Conservation (phyloP, 2,329 filamentous ascomycete species). For the Trichophaea hybrida region DNA sequence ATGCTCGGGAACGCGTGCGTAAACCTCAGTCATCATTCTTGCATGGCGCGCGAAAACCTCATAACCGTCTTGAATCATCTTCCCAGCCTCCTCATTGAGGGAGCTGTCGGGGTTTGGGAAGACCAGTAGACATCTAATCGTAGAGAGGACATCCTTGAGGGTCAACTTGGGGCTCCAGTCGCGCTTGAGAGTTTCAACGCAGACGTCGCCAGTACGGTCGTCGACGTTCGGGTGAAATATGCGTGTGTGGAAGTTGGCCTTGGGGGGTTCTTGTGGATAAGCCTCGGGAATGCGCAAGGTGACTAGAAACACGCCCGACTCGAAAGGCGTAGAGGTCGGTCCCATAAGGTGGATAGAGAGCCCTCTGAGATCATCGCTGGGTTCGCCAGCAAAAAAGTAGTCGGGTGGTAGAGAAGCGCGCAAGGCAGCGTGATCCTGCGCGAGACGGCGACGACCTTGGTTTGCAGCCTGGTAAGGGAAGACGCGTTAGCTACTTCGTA, state of each 20-base stretch:
- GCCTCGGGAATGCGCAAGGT: slow-evolving; percentile 23
- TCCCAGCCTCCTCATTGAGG: slow-evolving; percentile 26
- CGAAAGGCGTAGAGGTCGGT: slow-evolving; percentile 26
- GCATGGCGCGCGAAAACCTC: slow-evolving; percentile 24
- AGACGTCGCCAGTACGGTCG: slow-evolving; percentile 26
- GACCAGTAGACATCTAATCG: slow-evolving; percentile 27
- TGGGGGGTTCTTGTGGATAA: slow-evolving; percentile 25
- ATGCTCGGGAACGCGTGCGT: slow-evolving; percentile 23
- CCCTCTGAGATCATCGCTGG: slow-evolving; percentile 23
- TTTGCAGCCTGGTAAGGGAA: neutral
- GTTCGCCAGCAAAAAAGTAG: slow-evolving; percentile 24
- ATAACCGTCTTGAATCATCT: slow-evolving; percentile 24
- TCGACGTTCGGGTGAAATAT: slow-evolving; percentile 28
- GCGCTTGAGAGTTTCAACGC: slow-evolving; percentile 27
- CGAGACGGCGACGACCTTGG: slow-evolving; percentile 24
- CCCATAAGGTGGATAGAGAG: slow-evolving; percentile 24
- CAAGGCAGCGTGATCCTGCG: slow-evolving; percentile 24
- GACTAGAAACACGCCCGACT: slow-evolving; percentile 25
- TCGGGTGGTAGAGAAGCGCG: slow-evolving; percentile 23
- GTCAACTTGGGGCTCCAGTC: slow-evolving; percentile 26
- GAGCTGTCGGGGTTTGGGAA: slow-evolving; percentile 26
- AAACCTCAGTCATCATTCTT: slow-evolving; percentile 25
- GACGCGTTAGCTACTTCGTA: slow-evolving; percentile 5
- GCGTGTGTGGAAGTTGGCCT: slow-evolving; percentile 26
- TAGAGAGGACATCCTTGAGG: slow-evolving; percentile 24